These are phyloP conservation scores for Coemansia guatemalensis DNA, from an alignment of 192 early-diverging fungal species.

Conservation along the genomic window DNA sequence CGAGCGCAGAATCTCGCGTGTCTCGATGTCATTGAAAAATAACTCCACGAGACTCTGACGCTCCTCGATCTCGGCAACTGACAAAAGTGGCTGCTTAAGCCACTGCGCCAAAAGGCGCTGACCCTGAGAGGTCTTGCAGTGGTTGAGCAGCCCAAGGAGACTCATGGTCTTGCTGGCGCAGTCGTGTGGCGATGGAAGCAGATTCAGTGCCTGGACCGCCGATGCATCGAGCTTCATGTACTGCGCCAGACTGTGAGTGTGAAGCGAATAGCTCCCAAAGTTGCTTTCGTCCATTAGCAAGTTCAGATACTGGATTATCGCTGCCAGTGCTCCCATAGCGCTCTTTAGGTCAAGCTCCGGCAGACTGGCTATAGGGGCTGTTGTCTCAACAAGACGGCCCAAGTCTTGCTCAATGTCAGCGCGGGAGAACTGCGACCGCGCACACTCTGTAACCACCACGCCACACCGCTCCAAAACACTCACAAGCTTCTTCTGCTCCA, in stretches of 20 bases:
- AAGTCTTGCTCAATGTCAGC: conserved; percentile 88
- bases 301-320: conserved; percentile 47
- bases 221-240: conserved; percentile 92
- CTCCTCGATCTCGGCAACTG: conserved; percentile 69
- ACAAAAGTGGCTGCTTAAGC: conserved; percentile 88
- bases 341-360: conserved; percentile 57
- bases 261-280: conserved; percentile 72
- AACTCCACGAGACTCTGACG: conserved; percentile 74
- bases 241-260: conserved; percentile 76
- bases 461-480: conserved; percentile 73
- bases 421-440: conserved; percentile 61
- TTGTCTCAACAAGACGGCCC: conserved; percentile 69
- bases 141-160: conserved; percentile 82
- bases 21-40: conserved; percentile 62
- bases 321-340: conserved; percentile 32
- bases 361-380: conserved; percentile 62
- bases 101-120: conserved; percentile 83
- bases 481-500: conserved; percentile 69
- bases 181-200: conserved; percentile 75
- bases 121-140: conserved; percentile 88
- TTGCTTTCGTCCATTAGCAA: conserved; percentile 76
- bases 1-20: conserved; percentile 65
- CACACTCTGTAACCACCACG: conserved; percentile 66
- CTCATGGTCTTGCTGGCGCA: conserved; percentile 62
- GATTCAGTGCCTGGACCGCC: conserved; percentile 83